A percentile compares a stretch with the other conserved stretches of the same genome.
Conservation (phyloP, 2,329 filamentous ascomycete genomes). For the Aureobasidium sp. region DNA sequence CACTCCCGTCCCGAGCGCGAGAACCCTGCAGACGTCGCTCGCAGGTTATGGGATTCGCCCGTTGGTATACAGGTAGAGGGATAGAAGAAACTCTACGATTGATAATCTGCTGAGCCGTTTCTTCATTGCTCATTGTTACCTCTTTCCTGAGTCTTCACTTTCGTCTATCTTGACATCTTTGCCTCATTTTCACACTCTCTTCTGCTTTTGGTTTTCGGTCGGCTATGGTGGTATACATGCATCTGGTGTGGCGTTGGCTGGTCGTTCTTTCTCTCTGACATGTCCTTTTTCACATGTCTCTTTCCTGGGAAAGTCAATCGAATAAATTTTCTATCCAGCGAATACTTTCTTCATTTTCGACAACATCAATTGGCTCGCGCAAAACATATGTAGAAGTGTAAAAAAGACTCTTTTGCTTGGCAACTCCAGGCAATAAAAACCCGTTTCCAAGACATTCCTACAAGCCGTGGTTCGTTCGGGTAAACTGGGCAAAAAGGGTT, state of each 20-base stretch:
- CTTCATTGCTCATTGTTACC: neutral
- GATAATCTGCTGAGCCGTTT: neutral
- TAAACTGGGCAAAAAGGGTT: neutral
- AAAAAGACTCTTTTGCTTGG: neutral
- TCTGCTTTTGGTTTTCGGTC: neutral
- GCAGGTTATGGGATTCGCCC: slow-evolving; percentile 29
- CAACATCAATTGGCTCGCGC: neutral
- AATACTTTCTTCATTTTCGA: neutral
- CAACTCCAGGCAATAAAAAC: neutral
- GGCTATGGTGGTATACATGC: neutral
- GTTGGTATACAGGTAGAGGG: neutral
- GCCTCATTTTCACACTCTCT: neutral
- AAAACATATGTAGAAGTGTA: neutral
- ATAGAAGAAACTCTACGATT: neutral
- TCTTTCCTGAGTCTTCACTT: neutral
- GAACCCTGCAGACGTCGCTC: slow-evolving; percentile 30
- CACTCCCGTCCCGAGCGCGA: slow-evolving; percentile 18
- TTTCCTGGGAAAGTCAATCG: neutral
- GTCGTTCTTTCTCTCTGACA: neutral
- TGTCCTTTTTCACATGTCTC: neutral
- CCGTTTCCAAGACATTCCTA: neutral
- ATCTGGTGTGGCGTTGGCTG: slow-evolving; percentile 3
- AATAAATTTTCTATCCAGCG: neutral
- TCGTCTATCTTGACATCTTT: neutral
- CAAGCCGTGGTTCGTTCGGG: neutral